Conservation (phyloP, 441 rosid species). For the Eruca vesicaria region DNA sequence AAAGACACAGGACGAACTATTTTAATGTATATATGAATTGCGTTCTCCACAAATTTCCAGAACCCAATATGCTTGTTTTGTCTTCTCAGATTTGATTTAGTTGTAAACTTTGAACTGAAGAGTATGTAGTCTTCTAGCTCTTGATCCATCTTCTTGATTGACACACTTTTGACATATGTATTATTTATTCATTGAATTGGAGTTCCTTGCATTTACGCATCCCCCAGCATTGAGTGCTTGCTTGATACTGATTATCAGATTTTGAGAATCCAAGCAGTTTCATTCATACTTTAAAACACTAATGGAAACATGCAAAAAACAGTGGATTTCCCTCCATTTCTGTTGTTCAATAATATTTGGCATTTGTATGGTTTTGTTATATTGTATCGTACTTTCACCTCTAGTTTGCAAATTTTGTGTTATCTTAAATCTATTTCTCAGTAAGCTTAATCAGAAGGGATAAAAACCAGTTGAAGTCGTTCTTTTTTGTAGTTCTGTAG, state of each 20-base stretch:
- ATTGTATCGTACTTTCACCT: background rate
- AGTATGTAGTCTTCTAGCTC: background rate
- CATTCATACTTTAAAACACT: background rate
- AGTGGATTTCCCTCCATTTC: background rate
- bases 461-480: background rate
- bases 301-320: background rate
- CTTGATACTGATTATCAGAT: background rate
- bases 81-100: background rate
- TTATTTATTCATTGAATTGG: background rate
- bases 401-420: background rate
- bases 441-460: background rate
- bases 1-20: background rate
- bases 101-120: background rate
- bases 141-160: background rate
- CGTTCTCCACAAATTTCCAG: background rate
- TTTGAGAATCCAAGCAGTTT: background rate
- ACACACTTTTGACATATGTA: background rate
- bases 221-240: background rate
- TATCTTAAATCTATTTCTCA: background rate
- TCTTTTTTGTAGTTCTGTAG: background rate
- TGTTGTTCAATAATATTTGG: background rate
- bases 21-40: background rate
- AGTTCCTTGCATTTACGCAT: background rate
- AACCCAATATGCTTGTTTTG: background rate
- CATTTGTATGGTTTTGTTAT: background rate